phyloP scores from a whole-genome alignment of 495 filamentous ascomycete species.

The Bombardia bombarda region DNA sequence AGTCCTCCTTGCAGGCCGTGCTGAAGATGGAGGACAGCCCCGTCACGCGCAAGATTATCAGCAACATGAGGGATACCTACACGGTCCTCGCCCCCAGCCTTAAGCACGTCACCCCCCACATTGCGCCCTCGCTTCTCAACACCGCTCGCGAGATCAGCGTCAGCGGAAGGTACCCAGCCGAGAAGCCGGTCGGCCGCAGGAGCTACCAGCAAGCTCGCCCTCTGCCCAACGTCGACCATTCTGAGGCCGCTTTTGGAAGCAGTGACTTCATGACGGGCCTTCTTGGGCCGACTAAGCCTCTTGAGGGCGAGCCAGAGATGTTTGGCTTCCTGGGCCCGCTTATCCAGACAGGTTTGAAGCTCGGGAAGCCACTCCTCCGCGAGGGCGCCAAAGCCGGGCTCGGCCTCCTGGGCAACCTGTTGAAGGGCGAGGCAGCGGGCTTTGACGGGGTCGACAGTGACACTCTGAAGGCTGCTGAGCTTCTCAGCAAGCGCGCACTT shows the following conservation, averaged over 20 bases:
- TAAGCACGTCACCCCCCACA: conserved; percentile 6
- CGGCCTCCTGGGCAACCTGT: neutral
- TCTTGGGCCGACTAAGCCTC: neutral
- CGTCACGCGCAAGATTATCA: conserved; percentile 5
- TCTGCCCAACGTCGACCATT: neutral
- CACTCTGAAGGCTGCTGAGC: conserved; percentile 6
- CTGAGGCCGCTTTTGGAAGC: neutral
- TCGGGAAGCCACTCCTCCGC: conserved; percentile 5
- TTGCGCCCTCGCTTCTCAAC: conserved; percentile 9
- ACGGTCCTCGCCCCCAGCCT: conserved; percentile 2
- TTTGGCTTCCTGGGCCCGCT: conserved; percentile 6
- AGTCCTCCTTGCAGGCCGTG: conserved; percentile 17
- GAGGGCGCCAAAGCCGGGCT: neutral
- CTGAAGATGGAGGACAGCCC: conserved; percentile 5
- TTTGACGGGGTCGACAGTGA: neutral
- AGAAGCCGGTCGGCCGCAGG: neutral
- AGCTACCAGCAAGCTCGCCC: neutral
- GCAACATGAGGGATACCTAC: conserved; percentile 8
- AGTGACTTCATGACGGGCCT: neutral
- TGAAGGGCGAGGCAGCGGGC: neutral
- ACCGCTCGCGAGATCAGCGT: conserved; percentile 13
- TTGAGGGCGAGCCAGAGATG: conserved; percentile 3
- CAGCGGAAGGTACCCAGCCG: neutral
- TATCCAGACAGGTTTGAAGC: conserved; percentile 1
- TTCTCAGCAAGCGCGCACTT: conserved; percentile 23